Conservation (phyloP, 768 basidiomycete species). For the Amylocystis lapponica region DNA sequence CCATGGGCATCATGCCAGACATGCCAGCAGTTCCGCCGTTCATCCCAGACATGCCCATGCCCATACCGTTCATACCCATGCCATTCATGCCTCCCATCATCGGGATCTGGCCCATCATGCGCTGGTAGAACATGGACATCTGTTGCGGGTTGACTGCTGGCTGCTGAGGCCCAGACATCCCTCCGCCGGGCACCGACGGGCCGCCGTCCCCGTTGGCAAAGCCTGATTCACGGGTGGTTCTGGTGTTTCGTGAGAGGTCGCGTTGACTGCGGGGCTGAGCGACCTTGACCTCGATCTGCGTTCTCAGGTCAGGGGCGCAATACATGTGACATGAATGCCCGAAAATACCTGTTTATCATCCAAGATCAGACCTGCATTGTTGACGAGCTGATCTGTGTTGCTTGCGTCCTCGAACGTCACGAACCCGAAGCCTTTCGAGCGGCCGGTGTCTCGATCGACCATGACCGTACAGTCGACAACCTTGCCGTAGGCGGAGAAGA, state of each 20-base stretch:
- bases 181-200: conserved; percentile 8
- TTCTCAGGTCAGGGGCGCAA: background rate
- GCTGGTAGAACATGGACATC: conserved; percentile 86
- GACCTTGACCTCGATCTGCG: conserved; percentile 90
- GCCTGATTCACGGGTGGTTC: conserved; percentile 8
- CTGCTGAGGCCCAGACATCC: conserved; percentile 26
- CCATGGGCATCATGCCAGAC: conserved; percentile 17
- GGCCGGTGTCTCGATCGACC: conserved; percentile 89
- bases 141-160: conserved; percentile 87
- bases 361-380: conserved; percentile 77
- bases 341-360: conserved; percentile 80
- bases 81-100: conserved; percentile 16
- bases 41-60: conserved; percentile 10
- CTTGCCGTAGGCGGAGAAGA: conserved; percentile 88
- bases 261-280: conserved; percentile 86
- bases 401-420: conserved; percentile 89
- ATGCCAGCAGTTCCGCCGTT: conserved; percentile 15
- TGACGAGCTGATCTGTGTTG: conserved; percentile 75
- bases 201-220: conserved; percentile 20
- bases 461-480: conserved; percentile 98
- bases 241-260: conserved; percentile 33
- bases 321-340: background rate
- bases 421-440: conserved; percentile 96
- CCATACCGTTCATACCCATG: conserved; percentile 34
- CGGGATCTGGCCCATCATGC: conserved; percentile 58